Conservation (phyloP, 345 rosid genomes). For the Eutrema yunnanense region DNA sequence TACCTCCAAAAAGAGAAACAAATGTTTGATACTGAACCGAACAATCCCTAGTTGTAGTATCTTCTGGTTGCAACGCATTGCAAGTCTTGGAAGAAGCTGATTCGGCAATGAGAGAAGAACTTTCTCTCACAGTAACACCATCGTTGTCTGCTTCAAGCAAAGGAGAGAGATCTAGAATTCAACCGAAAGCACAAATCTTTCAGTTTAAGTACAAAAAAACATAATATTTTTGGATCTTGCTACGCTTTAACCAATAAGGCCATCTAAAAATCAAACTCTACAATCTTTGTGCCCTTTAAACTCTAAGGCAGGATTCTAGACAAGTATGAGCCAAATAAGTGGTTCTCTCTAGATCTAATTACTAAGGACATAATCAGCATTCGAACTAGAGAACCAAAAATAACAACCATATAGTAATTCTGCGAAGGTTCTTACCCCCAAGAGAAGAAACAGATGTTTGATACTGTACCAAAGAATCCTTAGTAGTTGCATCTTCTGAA, state of each 20-base stretch:
- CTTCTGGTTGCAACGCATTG: slow-evolving; percentile 11
- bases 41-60: slow-evolving; percentile 25
- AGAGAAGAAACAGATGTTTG: slow-evolving; percentile 49
- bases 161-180: slow-evolving; percentile 5
- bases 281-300: neutral
- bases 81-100: neutral
- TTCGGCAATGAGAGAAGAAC: neutral
- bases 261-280: slow-evolving; percentile 6
- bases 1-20: slow-evolving; percentile 63
- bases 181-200: neutral
- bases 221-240: neutral
- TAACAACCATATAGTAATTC: neutral
- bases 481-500: slow-evolving; percentile 25
- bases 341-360: neutral
- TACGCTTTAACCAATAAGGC: neutral
- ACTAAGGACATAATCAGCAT: neutral
- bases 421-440: slow-evolving; percentile 44
- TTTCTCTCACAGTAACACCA: slow-evolving; percentile 15
- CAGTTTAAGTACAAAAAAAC: neutral
- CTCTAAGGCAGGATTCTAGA: neutral
- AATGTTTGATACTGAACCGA: slow-evolving; percentile 45
- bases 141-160: slow-evolving; percentile 12
- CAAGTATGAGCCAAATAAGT: neutral
- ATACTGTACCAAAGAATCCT: slow-evolving; percentile 41
- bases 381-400: neutral